These are phyloP conservation scores for Trametes gibbosa DNA, from an alignment of 768 basidiomycete genomes.

Conservation along the genomic window DNA sequence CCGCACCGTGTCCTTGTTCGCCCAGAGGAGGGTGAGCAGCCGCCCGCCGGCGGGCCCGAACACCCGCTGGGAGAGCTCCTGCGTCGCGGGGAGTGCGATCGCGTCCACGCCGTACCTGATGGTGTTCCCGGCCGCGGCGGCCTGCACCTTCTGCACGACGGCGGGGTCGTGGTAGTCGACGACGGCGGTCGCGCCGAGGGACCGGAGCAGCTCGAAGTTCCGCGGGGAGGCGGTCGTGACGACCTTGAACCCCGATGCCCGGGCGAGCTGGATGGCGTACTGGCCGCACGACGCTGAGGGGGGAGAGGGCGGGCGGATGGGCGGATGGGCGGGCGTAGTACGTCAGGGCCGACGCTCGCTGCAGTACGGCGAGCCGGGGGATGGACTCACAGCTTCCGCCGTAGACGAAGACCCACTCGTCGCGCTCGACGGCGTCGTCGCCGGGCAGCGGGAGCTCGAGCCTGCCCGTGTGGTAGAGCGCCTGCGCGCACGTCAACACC, in stretches of 20 bases:
- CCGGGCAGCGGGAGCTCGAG: slow-evolving; percentile 22
- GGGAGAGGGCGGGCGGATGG: too few relatives aligned
- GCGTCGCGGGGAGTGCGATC: slow-evolving; percentile 5
- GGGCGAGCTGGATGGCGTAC: slow-evolving; percentile 33
- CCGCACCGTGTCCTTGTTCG: neutral
- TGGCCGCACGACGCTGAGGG: slow-evolving; percentile 36
- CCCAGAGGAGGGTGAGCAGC: neutral
- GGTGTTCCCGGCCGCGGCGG: slow-evolving; percentile 17
- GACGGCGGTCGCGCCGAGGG: slow-evolving; percentile 37
- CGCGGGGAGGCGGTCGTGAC: slow-evolving; percentile 34
- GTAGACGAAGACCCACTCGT: slow-evolving; percentile 27
- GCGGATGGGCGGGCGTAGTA: too few relatives aligned
- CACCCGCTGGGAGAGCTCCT: slow-evolving; percentile 3
- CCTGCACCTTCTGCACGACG: slow-evolving; percentile 27
- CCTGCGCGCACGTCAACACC: slow-evolving; percentile 25
- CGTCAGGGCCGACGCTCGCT: neutral
- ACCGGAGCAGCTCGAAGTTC: slow-evolving; percentile 36
- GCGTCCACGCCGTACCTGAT: slow-evolving; percentile 23
- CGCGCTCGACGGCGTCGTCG: slow-evolving; percentile 10
- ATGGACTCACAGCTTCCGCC: slow-evolving; percentile 26
- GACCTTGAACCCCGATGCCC: slow-evolving; percentile 32
- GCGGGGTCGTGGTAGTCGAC: slow-evolving; percentile 29
- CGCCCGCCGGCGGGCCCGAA: slow-evolving; percentile 10
- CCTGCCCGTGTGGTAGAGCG: slow-evolving; percentile 24
- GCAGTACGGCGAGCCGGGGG: neutral